phyloP scores from a whole-genome alignment of 2,329 filamentous ascomycete genomes.

The Xenoacremonium recifei region DNA sequence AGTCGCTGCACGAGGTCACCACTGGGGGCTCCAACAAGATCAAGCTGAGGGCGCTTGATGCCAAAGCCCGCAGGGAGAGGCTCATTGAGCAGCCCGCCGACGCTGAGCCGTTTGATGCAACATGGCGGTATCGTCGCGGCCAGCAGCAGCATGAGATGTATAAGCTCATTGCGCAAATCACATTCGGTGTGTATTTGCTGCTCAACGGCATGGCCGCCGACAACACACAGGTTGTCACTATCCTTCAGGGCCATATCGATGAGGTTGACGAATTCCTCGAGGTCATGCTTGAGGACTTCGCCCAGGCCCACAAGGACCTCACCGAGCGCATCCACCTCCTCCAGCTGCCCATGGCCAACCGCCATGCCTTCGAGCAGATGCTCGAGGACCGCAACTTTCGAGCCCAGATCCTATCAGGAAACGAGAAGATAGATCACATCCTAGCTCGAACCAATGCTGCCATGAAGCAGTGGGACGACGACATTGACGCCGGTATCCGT shows the following conservation, averaged over 20 bases:
- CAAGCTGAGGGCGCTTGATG: constrained; percentile 53
- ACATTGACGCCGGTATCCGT: constrained; percentile 74
- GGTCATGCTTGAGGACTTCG: constrained; percentile 80
- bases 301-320: constrained; percentile 75
- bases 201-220: constrained; percentile 85
- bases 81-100: constrained; percentile 68
- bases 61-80: constrained; percentile 60
- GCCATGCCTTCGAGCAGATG: constrained; percentile 81
- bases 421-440: constrained; percentile 88
- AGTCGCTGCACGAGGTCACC: constrained; percentile 73
- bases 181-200: constrained; percentile 88
- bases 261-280: constrained; percentile 92
- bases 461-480: constrained; percentile 75
- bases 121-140: constrained; percentile 73
- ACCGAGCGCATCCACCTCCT: constrained; percentile 76
- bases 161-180: constrained; percentile 89
- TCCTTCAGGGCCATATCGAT: constrained; percentile 88
- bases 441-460: constrained; percentile 73
- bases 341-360: constrained; percentile 79
- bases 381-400: constrained; percentile 82
- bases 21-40: constrained; percentile 48
- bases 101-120: constrained; percentile 67
- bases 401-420: constrained; percentile 77
- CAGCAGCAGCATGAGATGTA: constrained; percentile 83
- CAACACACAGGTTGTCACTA: constrained; percentile 81